A percentile compares a stretch with the other conserved stretches of the same genome.
Conservation (phyloP, 257 asterid species). For the Gentiana macrophylla region DNA sequence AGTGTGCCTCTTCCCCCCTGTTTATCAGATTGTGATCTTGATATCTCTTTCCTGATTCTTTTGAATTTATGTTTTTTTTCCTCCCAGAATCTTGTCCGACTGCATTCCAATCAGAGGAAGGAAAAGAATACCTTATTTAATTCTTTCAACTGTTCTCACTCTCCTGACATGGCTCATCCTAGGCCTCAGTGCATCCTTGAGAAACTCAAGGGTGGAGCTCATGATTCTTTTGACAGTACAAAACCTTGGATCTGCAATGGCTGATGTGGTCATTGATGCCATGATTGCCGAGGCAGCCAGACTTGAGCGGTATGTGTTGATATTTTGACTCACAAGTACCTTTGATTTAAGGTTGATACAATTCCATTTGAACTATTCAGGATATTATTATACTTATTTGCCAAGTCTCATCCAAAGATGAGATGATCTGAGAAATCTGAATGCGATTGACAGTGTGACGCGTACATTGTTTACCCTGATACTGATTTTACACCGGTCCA, state of each 20-base stretch:
- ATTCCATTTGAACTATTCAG: neutral
- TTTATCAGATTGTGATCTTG: neutral
- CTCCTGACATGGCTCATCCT: constrained; percentile 78
- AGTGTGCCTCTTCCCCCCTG: neutral
- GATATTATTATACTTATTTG: too few relatives aligned
- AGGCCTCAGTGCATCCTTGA: constrained; percentile 40
- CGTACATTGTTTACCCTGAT: too few relatives aligned
- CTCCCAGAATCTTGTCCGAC: constrained; percentile 79
- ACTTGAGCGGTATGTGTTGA: constrained; percentile 65
- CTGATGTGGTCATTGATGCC: constrained; percentile 96
- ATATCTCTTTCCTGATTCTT: neutral
- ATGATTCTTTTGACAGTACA: constrained; percentile 80
- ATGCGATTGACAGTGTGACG: too few relatives aligned
- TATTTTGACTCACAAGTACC: constrained; percentile 1
- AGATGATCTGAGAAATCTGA: too few relatives aligned
- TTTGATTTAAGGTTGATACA: constrained; percentile 1
- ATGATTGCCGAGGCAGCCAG: constrained; percentile 98
- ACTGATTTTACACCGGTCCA: too few relatives aligned
- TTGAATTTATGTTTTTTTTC: neutral
- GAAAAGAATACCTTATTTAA: constrained; percentile 78
- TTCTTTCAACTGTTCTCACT: constrained; percentile 65
- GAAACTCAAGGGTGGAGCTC: constrained; percentile 52
- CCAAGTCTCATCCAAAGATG: too few relatives aligned
- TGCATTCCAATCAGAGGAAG: constrained; percentile 86
- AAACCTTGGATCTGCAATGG: constrained; percentile 97